Conservation (phyloP, 1,284 basidiomycete genomes). For the Termitomyces sp. region DNA sequence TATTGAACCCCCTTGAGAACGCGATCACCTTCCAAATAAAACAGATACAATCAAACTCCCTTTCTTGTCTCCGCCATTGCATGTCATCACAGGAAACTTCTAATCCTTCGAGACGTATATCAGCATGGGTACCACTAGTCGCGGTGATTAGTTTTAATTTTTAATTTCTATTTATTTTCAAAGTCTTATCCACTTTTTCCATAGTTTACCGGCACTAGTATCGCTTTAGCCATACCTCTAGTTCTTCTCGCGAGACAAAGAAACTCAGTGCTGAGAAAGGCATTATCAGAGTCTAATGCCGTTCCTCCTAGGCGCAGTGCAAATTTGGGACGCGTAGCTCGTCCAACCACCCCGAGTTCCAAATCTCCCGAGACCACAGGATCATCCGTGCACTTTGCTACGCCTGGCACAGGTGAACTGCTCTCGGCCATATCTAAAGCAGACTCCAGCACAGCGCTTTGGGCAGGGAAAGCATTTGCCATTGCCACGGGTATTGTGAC, state of each 20-base stretch:
- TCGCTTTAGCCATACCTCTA: conserved; percentile 30
- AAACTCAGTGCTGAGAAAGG: conserved; percentile 15
- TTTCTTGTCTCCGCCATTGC: not conserved
- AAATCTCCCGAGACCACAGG: conserved; percentile 1
- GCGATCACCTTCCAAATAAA: not conserved
- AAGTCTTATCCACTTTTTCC: not conserved
- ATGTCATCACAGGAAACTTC: not conserved
- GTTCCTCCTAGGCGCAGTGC: conserved; percentile 18
- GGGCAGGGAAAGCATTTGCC: conserved; percentile 35
- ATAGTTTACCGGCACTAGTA: conserved; percentile 30
- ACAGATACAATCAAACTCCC: not conserved
- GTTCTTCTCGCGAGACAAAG: conserved; percentile 27
- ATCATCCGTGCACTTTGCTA: conserved; percentile 20
- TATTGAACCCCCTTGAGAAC: not conserved
- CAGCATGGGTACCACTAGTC: not conserved
- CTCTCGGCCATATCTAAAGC: conserved; percentile 28
- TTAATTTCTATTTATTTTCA: no score
- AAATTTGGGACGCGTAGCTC: not conserved
- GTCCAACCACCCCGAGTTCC: not conserved
- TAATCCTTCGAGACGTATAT: not conserved
- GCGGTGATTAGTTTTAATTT: not conserved
- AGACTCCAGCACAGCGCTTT: conserved; percentile 29
- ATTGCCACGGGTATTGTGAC: conserved; percentile 36
- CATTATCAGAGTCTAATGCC: conserved; percentile 16
- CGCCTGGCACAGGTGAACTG: conserved; percentile 24